Conservation (phyloP, 2,329 filamentous ascomycete genomes). For the Grosmannia huntii region DNA sequence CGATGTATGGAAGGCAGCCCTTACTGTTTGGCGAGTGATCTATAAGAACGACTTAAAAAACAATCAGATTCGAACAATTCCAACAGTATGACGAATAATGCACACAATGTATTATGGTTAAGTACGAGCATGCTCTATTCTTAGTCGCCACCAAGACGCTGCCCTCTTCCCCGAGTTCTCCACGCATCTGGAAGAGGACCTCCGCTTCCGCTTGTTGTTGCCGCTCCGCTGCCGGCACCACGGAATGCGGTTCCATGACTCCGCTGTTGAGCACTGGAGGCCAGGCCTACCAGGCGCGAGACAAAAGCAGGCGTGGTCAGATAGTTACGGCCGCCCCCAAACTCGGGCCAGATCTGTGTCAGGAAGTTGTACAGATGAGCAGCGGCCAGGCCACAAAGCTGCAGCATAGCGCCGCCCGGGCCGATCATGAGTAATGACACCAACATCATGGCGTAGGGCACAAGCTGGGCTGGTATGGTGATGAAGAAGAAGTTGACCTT, state of each 20-base stretch:
- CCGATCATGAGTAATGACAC: constrained; percentile 55
- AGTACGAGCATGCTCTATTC: not conserved
- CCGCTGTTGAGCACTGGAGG: constrained; percentile 25
- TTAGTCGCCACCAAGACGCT: constrained; percentile 41
- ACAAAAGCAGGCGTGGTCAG: constrained; percentile 64
- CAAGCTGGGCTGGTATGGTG: constrained; percentile 66
- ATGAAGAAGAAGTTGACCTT: constrained; percentile 72
- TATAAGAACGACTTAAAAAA: too few species aligned
- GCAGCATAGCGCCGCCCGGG: constrained; percentile 45
- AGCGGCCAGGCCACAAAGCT: constrained; percentile 68
- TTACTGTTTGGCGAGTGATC: too few species aligned
- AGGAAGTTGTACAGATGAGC: constrained; percentile 88
- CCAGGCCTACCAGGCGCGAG: constrained; percentile 48
- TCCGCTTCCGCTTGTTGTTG: constrained; percentile 25
- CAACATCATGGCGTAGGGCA: constrained; percentile 69
- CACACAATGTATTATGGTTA: not conserved
- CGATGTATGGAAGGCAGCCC: too few species aligned
- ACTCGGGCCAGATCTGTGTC: constrained; percentile 75
- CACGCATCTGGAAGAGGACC: constrained; percentile 50
- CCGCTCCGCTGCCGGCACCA: constrained; percentile 13
- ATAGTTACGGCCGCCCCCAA: constrained; percentile 69
- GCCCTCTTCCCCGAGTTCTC: constrained; percentile 48
- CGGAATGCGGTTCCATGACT: constrained; percentile 51
- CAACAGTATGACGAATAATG: not conserved
- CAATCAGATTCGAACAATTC: too few species aligned